phyloP scores from a whole-genome alignment of 2,329 filamentous ascomycete species.

The Cladosporium sp. region DNA sequence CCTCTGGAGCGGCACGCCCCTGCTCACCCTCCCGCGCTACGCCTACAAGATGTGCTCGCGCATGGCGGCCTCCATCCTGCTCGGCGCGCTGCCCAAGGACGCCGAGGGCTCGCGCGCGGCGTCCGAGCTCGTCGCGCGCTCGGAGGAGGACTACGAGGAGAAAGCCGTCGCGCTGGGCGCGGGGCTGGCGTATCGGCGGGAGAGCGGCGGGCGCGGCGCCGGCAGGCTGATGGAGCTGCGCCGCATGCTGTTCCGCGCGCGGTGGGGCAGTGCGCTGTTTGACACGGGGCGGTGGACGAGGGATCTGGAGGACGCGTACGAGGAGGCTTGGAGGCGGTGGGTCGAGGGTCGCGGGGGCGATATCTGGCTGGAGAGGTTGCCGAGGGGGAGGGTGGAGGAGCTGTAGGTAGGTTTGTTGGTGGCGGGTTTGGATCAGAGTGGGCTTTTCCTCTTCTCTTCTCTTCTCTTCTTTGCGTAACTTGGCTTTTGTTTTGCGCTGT shows the following conservation, averaged over 20 bases:
- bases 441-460: background rate
- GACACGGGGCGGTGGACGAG: conserved; percentile 86
- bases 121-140: conserved; percentile 66
- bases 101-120: conserved; percentile 62
- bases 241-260: conserved; percentile 71
- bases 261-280: conserved; percentile 84
- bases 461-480: background rate
- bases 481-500: background rate
- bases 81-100: conserved; percentile 72
- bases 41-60: conserved; percentile 98
- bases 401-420: background rate
- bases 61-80: conserved; percentile 93
- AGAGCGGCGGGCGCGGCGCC: conserved; percentile 24
- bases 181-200: conserved; percentile 52
- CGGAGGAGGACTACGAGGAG: conserved; percentile 79
- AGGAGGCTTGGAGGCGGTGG: conserved; percentile 84
- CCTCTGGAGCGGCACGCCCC: conserved; percentile 89
- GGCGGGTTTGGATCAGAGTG: background rate
- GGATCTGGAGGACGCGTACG: conserved; percentile 83
- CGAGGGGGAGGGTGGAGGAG: background rate
- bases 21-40: conserved; percentile 85
- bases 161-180: conserved; percentile 63
- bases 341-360: conserved; percentile 81
- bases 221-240: conserved; percentile 75
- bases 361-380: conserved; percentile 61